These are phyloP conservation scores for Ceraceosorus bombacis DNA, from an alignment of 1,284 basidiomycete species.

Conservation along the genomic window DNA sequence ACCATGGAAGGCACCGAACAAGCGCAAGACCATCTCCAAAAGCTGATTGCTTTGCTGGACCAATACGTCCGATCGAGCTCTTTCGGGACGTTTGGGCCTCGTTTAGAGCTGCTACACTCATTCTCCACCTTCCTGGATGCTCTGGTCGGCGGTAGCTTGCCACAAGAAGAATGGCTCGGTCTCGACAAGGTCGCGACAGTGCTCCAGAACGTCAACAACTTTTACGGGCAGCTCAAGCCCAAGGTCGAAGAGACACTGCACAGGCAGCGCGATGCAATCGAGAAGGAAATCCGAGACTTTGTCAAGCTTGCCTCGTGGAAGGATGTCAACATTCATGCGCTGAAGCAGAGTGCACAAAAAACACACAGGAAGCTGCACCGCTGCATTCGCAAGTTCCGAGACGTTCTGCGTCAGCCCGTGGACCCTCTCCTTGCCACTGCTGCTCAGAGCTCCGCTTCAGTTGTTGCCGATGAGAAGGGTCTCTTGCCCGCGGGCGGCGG, in stretches of 20 bases:
- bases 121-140: slow-evolving; percentile 54
- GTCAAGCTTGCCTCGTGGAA: slow-evolving; percentile 98
- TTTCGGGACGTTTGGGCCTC: slow-evolving; percentile 69
- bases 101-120: slow-evolving; percentile 64
- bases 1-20: slow-evolving; percentile 51
- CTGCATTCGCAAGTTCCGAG: slow-evolving; percentile 83
- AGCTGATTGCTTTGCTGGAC: slow-evolving; percentile 71
- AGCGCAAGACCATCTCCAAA: slow-evolving; percentile 57
- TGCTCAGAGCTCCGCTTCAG: slow-evolving; percentile 17
- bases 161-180: slow-evolving; percentile 20
- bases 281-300: slow-evolving; percentile 74
- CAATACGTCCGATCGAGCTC: slow-evolving; percentile 71
- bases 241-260: slow-evolving; percentile 56
- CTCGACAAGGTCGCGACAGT: slow-evolving; percentile 52
- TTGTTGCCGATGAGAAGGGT: not conserved
- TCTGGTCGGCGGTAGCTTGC: slow-evolving; percentile 18
- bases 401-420: slow-evolving; percentile 70
- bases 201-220: slow-evolving; percentile 61
- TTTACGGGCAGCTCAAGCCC: slow-evolving; percentile 62
- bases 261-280: slow-evolving; percentile 60
- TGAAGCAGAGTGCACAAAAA: slow-evolving; percentile 81
- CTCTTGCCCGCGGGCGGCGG: not conserved
- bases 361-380: slow-evolving; percentile 90
- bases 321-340: slow-evolving; percentile 88
- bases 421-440: slow-evolving; percentile 37